Conservation (phyloP, 2,329 filamentous ascomycete species). For the Neopestalotiopsis sp. region DNA sequence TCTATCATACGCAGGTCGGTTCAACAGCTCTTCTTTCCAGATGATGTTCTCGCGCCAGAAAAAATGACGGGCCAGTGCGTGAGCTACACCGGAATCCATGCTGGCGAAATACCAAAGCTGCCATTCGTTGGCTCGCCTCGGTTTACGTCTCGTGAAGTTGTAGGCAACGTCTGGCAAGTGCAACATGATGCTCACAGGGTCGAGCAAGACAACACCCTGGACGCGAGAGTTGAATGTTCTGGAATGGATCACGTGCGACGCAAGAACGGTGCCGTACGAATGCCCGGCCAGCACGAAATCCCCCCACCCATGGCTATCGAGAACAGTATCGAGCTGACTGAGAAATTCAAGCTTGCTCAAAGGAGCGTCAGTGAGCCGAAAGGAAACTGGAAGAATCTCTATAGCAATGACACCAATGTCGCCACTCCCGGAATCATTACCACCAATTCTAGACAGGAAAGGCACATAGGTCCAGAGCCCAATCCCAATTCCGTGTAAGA, state of each 20-base stretch:
- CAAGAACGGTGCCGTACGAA: slow-evolving; percentile 68
- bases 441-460: slow-evolving; percentile 58
- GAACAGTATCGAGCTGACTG: slow-evolving; percentile 59
- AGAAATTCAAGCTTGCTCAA: slow-evolving; percentile 59
- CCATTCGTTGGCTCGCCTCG: slow-evolving; percentile 68
- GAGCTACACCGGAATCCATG: slow-evolving; percentile 69
- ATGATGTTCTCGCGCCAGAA: slow-evolving; percentile 75
- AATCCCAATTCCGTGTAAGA: slow-evolving; percentile 75
- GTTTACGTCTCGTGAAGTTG: slow-evolving; percentile 67
- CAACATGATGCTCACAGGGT: slow-evolving; percentile 71
- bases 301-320: slow-evolving; percentile 62
- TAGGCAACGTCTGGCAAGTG: slow-evolving; percentile 74
- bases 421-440: slow-evolving; percentile 37
- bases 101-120: slow-evolving; percentile 74
- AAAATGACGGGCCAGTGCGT: slow-evolving; percentile 69
- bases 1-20: slow-evolving; percentile 23
- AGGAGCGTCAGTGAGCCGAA: slow-evolving; percentile 62
- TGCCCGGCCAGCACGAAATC: slow-evolving; percentile 67
- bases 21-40: slow-evolving; percentile 69
- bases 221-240: slow-evolving; percentile 55
- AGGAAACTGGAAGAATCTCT: slow-evolving; percentile 70
- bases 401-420: slow-evolving; percentile 68
- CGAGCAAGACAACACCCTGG: slow-evolving; percentile 51
- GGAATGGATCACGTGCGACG: slow-evolving; percentile 65
- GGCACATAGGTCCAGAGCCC: slow-evolving; percentile 67